Percentiles rank a stretch among this genome's conserved stretches.
Evolutionary conservation across 371 early-diverging fungal species (phyloP).

Genomic region (Gilbertella persicaria): DNA sequence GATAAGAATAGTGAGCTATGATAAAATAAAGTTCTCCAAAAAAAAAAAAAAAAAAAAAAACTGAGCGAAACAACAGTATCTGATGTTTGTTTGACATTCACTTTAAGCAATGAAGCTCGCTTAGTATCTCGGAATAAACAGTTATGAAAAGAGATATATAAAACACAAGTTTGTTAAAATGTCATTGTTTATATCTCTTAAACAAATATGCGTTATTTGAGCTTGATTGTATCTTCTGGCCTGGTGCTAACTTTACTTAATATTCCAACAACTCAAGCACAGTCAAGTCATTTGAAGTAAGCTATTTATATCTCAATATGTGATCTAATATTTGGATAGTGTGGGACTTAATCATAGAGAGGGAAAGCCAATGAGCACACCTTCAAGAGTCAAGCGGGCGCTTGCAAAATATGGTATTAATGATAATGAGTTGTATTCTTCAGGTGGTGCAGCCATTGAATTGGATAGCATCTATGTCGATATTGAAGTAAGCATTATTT

Average conservation of each 20-base stretch:
- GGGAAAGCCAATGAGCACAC: slow-evolving; percentile 32
- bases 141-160: too few relatives aligned
- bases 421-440: slow-evolving; percentile 15
- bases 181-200: too few relatives aligned
- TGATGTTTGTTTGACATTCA: too few relatives aligned
- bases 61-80: too few relatives aligned
- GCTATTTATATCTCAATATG: neutral
- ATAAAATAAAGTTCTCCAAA: too few relatives aligned
- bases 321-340: slow-evolving; percentile 10
- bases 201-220: too few relatives aligned
- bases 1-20: too few relatives aligned
- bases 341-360: slow-evolving; percentile 22
- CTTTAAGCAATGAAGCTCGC: too few relatives aligned
- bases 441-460: slow-evolving; percentile 24
- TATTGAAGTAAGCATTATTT: slow-evolving; percentile 28
- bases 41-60: too few relatives aligned
- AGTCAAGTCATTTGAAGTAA: slow-evolving; percentile 12
- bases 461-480: slow-evolving; percentile 36
- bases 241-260: neutral
- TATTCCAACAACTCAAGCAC: neutral
- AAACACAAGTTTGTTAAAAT: too few relatives aligned
- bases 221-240: neutral
- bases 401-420: slow-evolving; percentile 36
- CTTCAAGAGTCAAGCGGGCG: slow-evolving; percentile 23
- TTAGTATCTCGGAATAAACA: too few relatives aligned